Evolutionary conservation across 139 green algal species (phyloP).

Genomic region (Chlamydomonas schloesseri): DNA sequence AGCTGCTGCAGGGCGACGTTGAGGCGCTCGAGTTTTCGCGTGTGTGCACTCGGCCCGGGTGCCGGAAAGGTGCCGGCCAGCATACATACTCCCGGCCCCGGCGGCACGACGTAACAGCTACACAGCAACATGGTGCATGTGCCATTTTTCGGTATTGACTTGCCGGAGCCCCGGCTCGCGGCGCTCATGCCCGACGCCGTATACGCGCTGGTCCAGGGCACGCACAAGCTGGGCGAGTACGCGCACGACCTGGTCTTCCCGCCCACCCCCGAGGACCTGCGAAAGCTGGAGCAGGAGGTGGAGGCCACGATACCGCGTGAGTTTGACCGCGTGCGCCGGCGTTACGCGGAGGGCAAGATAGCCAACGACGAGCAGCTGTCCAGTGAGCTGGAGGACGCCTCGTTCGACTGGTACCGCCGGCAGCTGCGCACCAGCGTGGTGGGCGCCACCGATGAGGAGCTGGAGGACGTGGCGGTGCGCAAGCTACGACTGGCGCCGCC

Average conservation of each 20-base stretch:
- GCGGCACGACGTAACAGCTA: no score
- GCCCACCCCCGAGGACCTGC: neutral
- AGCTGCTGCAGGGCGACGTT: no score
- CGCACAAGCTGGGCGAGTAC: neutral
- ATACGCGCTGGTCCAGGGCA: neutral
- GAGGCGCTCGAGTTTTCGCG: no score
- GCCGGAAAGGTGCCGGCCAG: no score
- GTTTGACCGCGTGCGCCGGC: conserved; percentile 45
- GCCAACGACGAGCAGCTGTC: conserved; percentile 51
- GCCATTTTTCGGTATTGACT: conserved; percentile 37
- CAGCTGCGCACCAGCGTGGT: conserved; percentile 38
- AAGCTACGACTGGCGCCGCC: conserved; percentile 25
- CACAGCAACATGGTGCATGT: conserved; percentile 43
- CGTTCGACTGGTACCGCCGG: conserved; percentile 58
- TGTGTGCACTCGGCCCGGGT: no score
- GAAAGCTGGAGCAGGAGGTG: neutral
- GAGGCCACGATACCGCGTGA: conserved; percentile 38
- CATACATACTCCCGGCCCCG: no score
- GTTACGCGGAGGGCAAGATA: conserved; percentile 44
- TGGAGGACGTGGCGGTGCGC: conserved; percentile 44
- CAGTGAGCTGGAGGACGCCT: conserved; percentile 59
- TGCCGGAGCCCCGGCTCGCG: conserved; percentile 30
- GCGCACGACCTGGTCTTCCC: neutral
- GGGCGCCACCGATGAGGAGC: conserved; percentile 48
- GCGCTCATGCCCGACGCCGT: conserved; percentile 6